A percentile compares a stretch with the other conserved stretches of the same genome.
These are phyloP conservation scores for Golubevia sp. DNA, from an alignment of 1,284 basidiomycete species.

Conservation along the genomic window DNA sequence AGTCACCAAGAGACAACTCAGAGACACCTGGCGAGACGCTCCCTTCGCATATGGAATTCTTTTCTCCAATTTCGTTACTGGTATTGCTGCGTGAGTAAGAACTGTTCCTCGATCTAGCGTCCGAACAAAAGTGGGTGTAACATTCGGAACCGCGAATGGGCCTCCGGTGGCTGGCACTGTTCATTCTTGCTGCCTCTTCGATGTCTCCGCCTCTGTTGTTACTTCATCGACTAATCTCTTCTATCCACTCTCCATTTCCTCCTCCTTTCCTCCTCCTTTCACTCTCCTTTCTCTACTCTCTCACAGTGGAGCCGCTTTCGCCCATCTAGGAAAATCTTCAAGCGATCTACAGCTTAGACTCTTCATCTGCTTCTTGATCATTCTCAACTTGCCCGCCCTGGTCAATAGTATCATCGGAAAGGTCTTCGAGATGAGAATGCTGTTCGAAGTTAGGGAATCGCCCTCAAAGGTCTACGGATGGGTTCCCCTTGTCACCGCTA, in stretches of 20 bases:
- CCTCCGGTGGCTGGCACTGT: too few relatives aligned
- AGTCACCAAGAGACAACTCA: conserved; percentile 36
- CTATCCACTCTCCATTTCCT: too few relatives aligned
- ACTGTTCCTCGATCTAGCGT: too few relatives aligned
- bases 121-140: too few relatives aligned
- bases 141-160: too few relatives aligned
- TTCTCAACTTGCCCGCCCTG: conserved; percentile 38
- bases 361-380: conserved; percentile 34
- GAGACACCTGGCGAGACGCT: conserved; percentile 39
- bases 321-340: conserved; percentile 19
- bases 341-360: conserved; percentile 37
- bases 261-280: too few relatives aligned
- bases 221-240: too few relatives aligned
- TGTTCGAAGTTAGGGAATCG: conserved; percentile 33
- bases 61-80: conserved; percentile 40
- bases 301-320: conserved; percentile 28
- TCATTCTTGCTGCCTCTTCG: too few relatives aligned
- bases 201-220: too few relatives aligned
- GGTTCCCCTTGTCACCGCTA: conserved; percentile 29
- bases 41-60: conserved; percentile 40
- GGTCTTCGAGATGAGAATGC: conserved; percentile 39
- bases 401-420: conserved; percentile 42
- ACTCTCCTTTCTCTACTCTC: not conserved
- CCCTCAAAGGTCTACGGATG: conserved; percentile 43
- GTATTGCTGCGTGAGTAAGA: too few relatives aligned